Evolutionary conservation across 2,329 filamentous ascomycete species (phyloP), one percentile per base, ranked within the genome.

Genomic region (Colletotrichum filicis): DNA sequence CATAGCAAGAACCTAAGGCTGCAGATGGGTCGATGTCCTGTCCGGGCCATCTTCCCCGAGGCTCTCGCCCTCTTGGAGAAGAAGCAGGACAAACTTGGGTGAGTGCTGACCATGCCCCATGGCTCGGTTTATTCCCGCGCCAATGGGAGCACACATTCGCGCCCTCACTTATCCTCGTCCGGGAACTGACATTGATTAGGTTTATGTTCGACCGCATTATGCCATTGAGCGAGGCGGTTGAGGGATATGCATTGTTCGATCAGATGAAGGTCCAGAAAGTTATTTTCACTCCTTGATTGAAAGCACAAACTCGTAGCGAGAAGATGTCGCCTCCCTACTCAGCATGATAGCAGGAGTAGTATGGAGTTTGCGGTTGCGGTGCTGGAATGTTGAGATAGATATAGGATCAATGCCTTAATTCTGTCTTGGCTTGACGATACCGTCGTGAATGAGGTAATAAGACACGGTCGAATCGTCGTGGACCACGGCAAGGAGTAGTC

Each of bases 381-480:
- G 35, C 5, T 37, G 22, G 42, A 49, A 49, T 5, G 5, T 55
- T 37, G 30, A 37, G 35, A n/a, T 4, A n/a, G 19, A n/a, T n/a
- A 19, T 19, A 28, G 22, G 8, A 35, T 22, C 53, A 52, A 32
- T 22, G 56, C 42, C 46, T 46, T 84, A 96, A 80, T 97, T 97
- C 81, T 96, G 94, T 70, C 94, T 87, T 28, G 94, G 94, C 85
- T 96, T 97, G 66, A 96, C 93, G 75, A 95, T 91, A n/a, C 94
- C 94, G 81, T 96, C 93, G 78, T 96, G 94, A 80, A 96, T 90
- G 75, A 95, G 88, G 79, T 97, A 97, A 83, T 96, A 97, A 53
- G 94, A 92, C 22, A 97, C 88, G 0, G 94, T 96, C 75, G 94
- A 95, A 82, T 97, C 94, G 77, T 93, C 91, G 79, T 95, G 92